Conservation (phyloP, 805 yeast species). For the Scheffersomyces ergatensis region DNA sequence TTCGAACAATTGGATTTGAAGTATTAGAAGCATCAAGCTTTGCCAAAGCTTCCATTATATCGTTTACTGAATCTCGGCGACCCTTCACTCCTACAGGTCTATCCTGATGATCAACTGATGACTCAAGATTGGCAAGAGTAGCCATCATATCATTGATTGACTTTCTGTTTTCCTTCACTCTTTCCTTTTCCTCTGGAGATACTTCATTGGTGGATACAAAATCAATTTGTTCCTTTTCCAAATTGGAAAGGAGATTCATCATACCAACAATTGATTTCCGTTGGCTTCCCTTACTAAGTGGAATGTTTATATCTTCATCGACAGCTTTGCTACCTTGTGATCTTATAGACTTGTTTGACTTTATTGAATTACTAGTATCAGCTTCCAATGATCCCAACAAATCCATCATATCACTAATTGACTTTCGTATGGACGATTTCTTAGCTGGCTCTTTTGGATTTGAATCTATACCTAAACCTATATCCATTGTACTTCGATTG, state of each 20-base stretch:
- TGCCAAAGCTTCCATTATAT: slow-evolving; percentile 21
- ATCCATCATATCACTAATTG: slow-evolving; percentile 13
- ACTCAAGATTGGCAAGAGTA: slow-evolving; percentile 13
- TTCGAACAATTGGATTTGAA: background rate
- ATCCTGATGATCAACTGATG: background rate
- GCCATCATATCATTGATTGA: slow-evolving; percentile 34
- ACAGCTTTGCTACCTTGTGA: too few species aligned
- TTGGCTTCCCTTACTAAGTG: background rate
- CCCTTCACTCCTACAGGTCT: slow-evolving; percentile 2
- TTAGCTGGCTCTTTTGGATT: background rate
- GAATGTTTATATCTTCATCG: background rate
- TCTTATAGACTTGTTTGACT: background rate
- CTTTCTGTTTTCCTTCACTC: slow-evolving; percentile 18
- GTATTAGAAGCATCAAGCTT: background rate
- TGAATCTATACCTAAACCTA: background rate
- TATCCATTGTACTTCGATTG: background rate
- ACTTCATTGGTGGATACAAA: background rate
- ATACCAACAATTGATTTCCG: slow-evolving; percentile 25
- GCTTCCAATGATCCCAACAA: slow-evolving; percentile 10
- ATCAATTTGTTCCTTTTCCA: slow-evolving; percentile 12
- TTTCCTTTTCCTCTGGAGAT: slow-evolving; percentile 5
- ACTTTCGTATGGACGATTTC: slow-evolving; percentile 5
- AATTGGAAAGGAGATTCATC: slow-evolving; percentile 22
- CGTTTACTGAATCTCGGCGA: slow-evolving; percentile 18
- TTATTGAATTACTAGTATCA: background rate